These are phyloP conservation scores for Sisymbrium altissimum DNA, from an alignment of 345 rosid species.

Conservation along the genomic window DNA sequence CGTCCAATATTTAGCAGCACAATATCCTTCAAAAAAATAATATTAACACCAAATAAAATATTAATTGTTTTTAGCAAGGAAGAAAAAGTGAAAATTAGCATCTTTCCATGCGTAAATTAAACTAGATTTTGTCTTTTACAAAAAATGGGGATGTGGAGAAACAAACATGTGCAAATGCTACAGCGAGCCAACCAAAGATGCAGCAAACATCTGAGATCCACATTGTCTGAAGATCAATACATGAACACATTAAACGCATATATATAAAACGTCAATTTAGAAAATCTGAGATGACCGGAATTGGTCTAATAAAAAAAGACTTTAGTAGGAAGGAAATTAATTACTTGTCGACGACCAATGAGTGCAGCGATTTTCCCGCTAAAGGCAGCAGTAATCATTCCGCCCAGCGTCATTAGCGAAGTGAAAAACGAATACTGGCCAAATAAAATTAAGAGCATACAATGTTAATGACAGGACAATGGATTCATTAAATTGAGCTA, in stretches of 20 bases:
- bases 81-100: background rate
- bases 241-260: background rate
- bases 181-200: constrained; percentile 41
- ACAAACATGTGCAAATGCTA: constrained; percentile 40
- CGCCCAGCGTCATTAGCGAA: constrained; percentile 36
- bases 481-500: too few relatives aligned
- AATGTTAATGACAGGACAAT: too few relatives aligned
- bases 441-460: background rate
- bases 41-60: background rate
- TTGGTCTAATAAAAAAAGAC: background rate
- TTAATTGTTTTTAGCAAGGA: background rate
- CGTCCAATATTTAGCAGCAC: constrained; percentile 27
- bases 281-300: background rate
- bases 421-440: constrained; percentile 33
- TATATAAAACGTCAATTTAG: background rate
- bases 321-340: background rate
- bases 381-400: constrained; percentile 29
- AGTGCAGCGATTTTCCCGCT: constrained; percentile 36
- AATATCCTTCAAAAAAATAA: constrained; percentile 21
- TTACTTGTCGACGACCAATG: constrained; percentile 34
- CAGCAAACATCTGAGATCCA: constrained; percentile 35
- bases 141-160: background rate
- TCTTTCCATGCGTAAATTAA: background rate
- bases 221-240: constrained; percentile 36
- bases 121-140: background rate